These are phyloP conservation scores for Pneumocystis sp. DNA, from an alignment of 1,139 yeast species.

Conservation along the genomic window DNA sequence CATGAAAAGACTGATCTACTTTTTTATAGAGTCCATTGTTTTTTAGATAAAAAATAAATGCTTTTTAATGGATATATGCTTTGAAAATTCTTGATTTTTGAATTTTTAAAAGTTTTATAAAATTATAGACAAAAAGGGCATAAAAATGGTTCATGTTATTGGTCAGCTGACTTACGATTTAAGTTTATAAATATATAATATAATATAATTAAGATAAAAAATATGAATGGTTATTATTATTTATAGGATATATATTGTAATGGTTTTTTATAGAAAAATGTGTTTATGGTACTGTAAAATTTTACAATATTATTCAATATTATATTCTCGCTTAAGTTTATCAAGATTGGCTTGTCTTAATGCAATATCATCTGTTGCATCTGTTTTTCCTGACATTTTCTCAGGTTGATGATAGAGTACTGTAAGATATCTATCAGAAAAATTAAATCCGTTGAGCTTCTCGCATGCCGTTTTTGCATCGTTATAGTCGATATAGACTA, in stretches of 20 bases:
- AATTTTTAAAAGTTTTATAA: neutral
- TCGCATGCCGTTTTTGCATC: slow-evolving; percentile 39
- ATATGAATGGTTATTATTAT: neutral
- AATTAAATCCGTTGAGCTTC: slow-evolving; percentile 46
- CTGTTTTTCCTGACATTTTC: slow-evolving; percentile 4
- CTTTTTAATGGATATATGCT: neutral
- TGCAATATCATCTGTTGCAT: slow-evolving; percentile 6
- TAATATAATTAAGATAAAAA: neutral
- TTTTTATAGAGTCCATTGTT: neutral
- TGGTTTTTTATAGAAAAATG: neutral
- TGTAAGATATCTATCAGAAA: slow-evolving; percentile 44
- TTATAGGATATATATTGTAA: neutral
- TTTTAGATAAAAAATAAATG: neutral
- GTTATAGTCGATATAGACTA: slow-evolving; percentile 37
- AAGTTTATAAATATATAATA: neutral
- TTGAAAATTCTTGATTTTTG: neutral
- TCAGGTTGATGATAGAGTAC: slow-evolving; percentile 24
- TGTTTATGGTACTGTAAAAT: neutral
- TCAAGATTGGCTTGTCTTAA: slow-evolving; percentile 8
- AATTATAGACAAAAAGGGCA: neutral
- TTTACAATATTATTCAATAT: slow-evolving; percentile 2
- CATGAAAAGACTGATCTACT: neutral
- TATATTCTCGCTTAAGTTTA: slow-evolving; percentile 4
- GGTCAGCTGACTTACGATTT: no score
- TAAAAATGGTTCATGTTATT: no score